A percentile compares a stretch with the other conserved stretches of the same genome.
Conservation (phyloP, 2,329 filamentous ascomycete genomes). For the Xylaria sp. region DNA sequence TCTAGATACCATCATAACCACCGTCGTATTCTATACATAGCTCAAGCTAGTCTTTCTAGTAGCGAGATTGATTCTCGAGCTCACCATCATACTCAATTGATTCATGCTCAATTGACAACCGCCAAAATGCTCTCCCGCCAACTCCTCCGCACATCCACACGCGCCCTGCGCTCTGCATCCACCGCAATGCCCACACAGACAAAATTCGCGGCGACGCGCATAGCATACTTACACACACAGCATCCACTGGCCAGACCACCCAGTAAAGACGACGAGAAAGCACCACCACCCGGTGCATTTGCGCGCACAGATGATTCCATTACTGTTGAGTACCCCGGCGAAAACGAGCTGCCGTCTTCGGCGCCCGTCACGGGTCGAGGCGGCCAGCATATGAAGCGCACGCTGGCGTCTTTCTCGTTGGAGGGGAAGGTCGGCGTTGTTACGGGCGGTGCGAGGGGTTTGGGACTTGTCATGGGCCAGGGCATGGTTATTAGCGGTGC, state of each 20-base stretch:
- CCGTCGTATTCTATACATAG: not conserved
- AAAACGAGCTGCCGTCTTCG: slow-evolving; percentile 65
- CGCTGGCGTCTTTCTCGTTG: slow-evolving; percentile 78
- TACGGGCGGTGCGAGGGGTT: slow-evolving; percentile 81
- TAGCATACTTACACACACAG: slow-evolving; percentile 26
- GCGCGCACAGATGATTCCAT: slow-evolving; percentile 77
- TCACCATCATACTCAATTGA: not conserved
- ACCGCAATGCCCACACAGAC: slow-evolving; percentile 13
- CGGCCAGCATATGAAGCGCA: slow-evolving; percentile 77
- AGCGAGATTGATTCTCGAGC: not conserved
- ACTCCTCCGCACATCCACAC: slow-evolving; percentile 21
- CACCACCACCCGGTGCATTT: slow-evolving; percentile 52
- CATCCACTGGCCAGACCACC: slow-evolving; percentile 20
- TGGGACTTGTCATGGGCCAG: slow-evolving; percentile 90
- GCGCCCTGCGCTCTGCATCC: slow-evolving; percentile 21
- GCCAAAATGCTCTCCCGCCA: slow-evolving; percentile 22
- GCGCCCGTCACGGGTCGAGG: slow-evolving; percentile 68
- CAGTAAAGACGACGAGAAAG: slow-evolving; percentile 30
- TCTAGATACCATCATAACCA: not conserved
- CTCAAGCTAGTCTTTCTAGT: not conserved
- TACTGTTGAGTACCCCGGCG: slow-evolving; percentile 71
- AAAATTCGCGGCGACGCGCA: slow-evolving; percentile 15
- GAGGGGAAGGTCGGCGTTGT: slow-evolving; percentile 79
- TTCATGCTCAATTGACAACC: slow-evolving; percentile 1
- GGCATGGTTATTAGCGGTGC: slow-evolving; percentile 83